Evolutionary conservation across 306 rosid species (phyloP).

Genomic region (Prunus campanulata): DNA sequence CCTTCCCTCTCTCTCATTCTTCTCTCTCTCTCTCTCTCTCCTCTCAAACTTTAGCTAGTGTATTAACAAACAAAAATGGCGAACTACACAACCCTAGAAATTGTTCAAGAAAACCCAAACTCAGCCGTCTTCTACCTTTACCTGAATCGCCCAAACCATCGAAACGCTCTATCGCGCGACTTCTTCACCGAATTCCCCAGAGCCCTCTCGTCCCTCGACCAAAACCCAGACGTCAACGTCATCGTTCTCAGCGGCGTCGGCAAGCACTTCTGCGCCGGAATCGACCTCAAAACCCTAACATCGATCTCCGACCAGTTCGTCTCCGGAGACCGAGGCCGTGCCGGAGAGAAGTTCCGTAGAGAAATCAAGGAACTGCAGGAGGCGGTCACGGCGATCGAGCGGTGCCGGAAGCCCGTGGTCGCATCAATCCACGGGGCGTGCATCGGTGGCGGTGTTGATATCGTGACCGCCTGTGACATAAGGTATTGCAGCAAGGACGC

Average conservation of each 20-base stretch:
- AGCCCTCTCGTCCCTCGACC: conserved; percentile 64
- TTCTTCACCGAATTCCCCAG: conserved; percentile 69
- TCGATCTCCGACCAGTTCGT: conserved; percentile 3
- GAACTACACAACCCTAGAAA: conserved; percentile 48
- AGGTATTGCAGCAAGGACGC: conserved; percentile 74
- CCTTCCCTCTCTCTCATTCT: background rate
- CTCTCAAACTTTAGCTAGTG: background rate
- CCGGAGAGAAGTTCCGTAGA: conserved; percentile 64
- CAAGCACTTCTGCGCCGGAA: conserved; percentile 78
- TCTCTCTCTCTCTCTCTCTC: background rate
- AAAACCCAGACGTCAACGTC: conserved; percentile 51
- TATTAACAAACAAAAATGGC: conserved; percentile 31
- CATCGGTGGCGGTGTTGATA: conserved; percentile 76
- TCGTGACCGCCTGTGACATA: conserved; percentile 76
- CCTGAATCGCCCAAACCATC: conserved; percentile 61
- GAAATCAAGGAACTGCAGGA: conserved; percentile 65
- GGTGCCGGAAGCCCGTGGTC: conserved; percentile 84
- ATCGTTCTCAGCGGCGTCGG: conserved; percentile 72
- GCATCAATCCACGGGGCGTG: conserved; percentile 77
- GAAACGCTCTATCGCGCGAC: conserved; percentile 61
- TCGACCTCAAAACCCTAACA: conserved; percentile 47
- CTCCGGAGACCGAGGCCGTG: conserved; percentile 43
- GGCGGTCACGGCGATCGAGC: conserved; percentile 65
- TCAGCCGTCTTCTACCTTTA: conserved; percentile 49
- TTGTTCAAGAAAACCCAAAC: conserved; percentile 35